Conservation (phyloP, 2,329 filamentous ascomycete genomes). For the Fusarium acutatum region DNA sequence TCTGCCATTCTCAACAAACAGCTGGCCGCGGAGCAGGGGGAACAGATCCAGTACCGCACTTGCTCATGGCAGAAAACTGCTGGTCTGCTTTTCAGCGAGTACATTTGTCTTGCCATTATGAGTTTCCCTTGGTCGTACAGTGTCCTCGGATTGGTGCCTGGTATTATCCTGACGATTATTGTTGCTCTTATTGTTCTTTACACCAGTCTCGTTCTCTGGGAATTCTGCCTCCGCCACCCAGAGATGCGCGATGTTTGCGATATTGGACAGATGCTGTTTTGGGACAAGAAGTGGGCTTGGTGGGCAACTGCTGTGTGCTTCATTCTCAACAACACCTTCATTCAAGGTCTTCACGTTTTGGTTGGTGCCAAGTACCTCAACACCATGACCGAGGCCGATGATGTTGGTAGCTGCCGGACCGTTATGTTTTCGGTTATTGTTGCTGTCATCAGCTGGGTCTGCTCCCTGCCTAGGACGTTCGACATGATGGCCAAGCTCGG, state of each 20-base stretch:
- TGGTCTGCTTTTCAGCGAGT: constrained; percentile 90
- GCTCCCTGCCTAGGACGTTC: constrained; percentile 87
- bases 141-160: constrained; percentile 84
- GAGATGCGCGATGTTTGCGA: constrained; percentile 94
- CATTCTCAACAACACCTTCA: constrained; percentile 92
- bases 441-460: constrained; percentile 77
- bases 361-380: constrained; percentile 89
- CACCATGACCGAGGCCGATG: constrained; percentile 78
- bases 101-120: constrained; percentile 93
- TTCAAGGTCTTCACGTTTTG: constrained; percentile 83
- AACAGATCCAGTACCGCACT: constrained; percentile 89
- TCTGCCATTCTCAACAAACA: constrained; percentile 68
- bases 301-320: constrained; percentile 84
- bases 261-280: constrained; percentile 95
- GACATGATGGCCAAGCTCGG: constrained; percentile 80
- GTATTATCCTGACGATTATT: constrained; percentile 80
- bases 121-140: constrained; percentile 95
- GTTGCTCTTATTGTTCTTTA: constrained; percentile 84
- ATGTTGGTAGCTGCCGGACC: constrained; percentile 73
- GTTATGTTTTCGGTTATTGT: constrained; percentile 81
- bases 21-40: constrained; percentile 77
- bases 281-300: constrained; percentile 79
- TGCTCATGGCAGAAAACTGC: constrained; percentile 97
- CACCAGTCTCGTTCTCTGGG: constrained; percentile 72
- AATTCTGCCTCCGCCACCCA: constrained; percentile 90